These are phyloP conservation scores for Aspergillus fructus DNA, from an alignment of 2,329 filamentous ascomycete species.

Conservation along the genomic window DNA sequence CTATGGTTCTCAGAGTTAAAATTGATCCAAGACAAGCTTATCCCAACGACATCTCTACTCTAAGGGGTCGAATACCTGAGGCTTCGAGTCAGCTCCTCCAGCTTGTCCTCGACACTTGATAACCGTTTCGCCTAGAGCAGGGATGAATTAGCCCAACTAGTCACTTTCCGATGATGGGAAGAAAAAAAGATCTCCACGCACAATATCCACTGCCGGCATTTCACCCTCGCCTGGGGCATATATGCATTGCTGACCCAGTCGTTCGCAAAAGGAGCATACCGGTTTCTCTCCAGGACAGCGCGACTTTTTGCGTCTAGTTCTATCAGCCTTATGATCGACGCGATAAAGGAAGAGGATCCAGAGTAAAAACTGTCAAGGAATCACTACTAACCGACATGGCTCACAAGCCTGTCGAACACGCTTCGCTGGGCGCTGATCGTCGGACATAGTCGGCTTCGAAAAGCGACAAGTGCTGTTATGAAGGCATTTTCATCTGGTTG, in stretches of 20 bases:
- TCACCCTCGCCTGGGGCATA: slow-evolving; percentile 39
- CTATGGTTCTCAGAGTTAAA: neutral
- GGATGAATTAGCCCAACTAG: slow-evolving; percentile 13
- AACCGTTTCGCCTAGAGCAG: slow-evolving; percentile 8
- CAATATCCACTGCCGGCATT: slow-evolving; percentile 22
- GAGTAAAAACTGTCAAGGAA: neutral
- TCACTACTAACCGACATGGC: slow-evolving; percentile 39
- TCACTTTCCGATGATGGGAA: slow-evolving; percentile 11
- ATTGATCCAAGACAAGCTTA: neutral
- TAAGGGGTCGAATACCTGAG: slow-evolving; percentile 3
- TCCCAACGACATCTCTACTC: neutral
- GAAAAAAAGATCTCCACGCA: slow-evolving; percentile 1
- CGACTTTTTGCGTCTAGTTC: slow-evolving; percentile 50
- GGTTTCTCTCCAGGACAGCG: slow-evolving; percentile 54
- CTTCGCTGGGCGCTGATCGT: slow-evolving; percentile 29
- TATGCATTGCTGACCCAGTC: slow-evolving; percentile 49
- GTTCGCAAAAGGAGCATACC: slow-evolving; percentile 49
- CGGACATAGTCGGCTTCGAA: slow-evolving; percentile 1
- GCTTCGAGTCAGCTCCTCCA: slow-evolving; percentile 6
- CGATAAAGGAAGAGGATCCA: neutral
- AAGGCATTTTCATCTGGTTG: neutral
- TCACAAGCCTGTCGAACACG: slow-evolving; percentile 44
- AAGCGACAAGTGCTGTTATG: neutral
- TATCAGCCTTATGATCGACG: slow-evolving; percentile 5
- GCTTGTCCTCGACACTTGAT: slow-evolving; percentile 10